phyloP scores from a whole-genome alignment of 495 filamentous ascomycete genomes.

The Aspergillus bertholletiae region DNA sequence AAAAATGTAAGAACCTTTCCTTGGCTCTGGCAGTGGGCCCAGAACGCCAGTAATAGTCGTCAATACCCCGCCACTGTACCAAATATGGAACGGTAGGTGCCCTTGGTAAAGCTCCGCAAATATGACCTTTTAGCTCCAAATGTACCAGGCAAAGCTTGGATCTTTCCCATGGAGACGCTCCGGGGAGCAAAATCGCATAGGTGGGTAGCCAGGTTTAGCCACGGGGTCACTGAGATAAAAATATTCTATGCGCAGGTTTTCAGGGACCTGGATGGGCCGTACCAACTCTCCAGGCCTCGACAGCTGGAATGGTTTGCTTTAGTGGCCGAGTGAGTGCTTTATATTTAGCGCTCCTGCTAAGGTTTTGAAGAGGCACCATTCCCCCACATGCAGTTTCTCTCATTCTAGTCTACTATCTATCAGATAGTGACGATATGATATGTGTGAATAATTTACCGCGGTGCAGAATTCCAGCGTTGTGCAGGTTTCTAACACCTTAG shows the following conservation, averaged over 20 bases:
- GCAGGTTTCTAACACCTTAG: too few relatives aligned
- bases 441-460: conserved; percentile 16
- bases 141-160: conserved; percentile 29
- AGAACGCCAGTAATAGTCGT: conserved; percentile 8
- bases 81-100: not conserved
- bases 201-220: conserved; percentile 12
- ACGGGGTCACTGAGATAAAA: conserved; percentile 48
- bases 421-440: not conserved
- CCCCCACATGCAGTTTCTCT: conserved; percentile 21
- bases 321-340: conserved; percentile 22
- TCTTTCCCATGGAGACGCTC: conserved; percentile 23
- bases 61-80: conserved; percentile 5
- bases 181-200: conserved; percentile 22
- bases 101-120: conserved; percentile 26
- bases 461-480: conserved; percentile 25
- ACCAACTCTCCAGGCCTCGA: conserved; percentile 20
- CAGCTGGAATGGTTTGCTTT: conserved; percentile 13
- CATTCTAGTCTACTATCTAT: conserved; percentile 17
- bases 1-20: conserved; percentile 15
- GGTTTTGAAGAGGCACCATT: conserved; percentile 17
- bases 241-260: conserved; percentile 28
- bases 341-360: conserved; percentile 21
- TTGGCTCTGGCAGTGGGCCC: conserved; percentile 16
- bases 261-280: conserved; percentile 8
- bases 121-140: conserved; percentile 34